These are phyloP conservation scores for Tephrocybe rancida DNA, from an alignment of 768 basidiomycete species.

Conservation along the genomic window DNA sequence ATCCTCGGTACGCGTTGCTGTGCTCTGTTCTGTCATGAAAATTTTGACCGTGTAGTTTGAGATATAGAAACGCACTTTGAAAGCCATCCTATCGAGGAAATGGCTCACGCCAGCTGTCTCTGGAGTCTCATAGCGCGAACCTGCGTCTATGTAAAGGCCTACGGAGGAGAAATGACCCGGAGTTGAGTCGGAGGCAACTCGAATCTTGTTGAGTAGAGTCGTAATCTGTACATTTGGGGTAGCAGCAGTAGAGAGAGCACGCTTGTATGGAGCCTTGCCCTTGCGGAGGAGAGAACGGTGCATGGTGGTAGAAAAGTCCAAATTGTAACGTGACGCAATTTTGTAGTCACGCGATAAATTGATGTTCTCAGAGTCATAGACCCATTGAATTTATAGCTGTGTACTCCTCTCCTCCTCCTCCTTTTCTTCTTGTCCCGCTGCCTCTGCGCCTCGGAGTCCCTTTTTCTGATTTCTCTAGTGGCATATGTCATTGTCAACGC, in stretches of 20 bases:
- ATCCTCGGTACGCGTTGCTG: conserved; percentile 65
- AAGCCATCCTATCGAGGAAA: conserved; percentile 94
- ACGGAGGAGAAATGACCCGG: conserved; percentile 95
- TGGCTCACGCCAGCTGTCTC: conserved; percentile 82
- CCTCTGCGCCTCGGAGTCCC: not conserved
- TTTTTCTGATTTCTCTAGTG: not conserved
- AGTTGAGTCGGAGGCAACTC: conserved; percentile 88
- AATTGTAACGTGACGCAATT: conserved; percentile 14
- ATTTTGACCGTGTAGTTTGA: not conserved
- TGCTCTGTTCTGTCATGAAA: conserved; percentile 54
- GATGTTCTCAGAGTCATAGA: not conserved
- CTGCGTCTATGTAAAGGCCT: conserved; percentile 93
- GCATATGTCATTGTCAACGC: not conserved
- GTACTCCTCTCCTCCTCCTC: not conserved
- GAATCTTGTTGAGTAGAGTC: conserved; percentile 86
- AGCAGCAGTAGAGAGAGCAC: conserved; percentile 17
- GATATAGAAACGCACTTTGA: conserved; percentile 65
- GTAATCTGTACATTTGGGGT: conserved; percentile 62
- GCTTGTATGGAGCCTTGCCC: conserved; percentile 25
- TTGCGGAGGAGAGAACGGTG: conserved; percentile 38
- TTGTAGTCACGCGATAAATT: conserved; percentile 4
- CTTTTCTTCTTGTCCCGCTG: not conserved
- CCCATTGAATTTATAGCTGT: too few species aligned
- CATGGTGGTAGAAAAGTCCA: conserved; percentile 11
- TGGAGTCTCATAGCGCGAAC: conserved; percentile 83